These are phyloP conservation scores for Rhizopogon roseolus DNA, from an alignment of 768 basidiomycete species.

Conservation along the genomic window DNA sequence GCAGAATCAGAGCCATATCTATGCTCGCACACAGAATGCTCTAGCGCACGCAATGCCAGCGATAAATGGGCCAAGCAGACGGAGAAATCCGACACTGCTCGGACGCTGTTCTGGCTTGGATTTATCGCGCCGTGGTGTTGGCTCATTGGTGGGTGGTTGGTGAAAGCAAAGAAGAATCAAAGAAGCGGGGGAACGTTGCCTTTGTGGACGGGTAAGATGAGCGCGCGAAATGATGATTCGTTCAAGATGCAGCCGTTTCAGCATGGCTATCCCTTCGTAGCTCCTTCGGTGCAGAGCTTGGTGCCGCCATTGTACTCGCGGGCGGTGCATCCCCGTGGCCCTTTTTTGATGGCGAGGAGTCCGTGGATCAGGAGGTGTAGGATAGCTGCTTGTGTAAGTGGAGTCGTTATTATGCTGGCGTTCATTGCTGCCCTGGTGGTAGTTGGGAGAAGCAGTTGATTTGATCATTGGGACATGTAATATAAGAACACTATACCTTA, in stretches of 20 bases:
- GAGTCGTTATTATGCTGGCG: constrained; percentile 39
- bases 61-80: constrained; percentile 8
- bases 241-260: constrained; percentile 36
- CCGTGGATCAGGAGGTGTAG: constrained; percentile 44
- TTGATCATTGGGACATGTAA: neutral
- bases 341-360: constrained; percentile 21
- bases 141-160: constrained; percentile 75
- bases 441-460: constrained; percentile 2
- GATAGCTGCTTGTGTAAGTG: constrained; percentile 59
- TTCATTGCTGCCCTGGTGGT: constrained; percentile 49
- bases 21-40: constrained; percentile 28
- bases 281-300: constrained; percentile 38
- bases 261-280: constrained; percentile 56
- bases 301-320: constrained; percentile 20
- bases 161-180: constrained; percentile 32
- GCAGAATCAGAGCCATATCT: constrained; percentile 36
- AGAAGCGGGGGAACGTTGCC: constrained; percentile 31
- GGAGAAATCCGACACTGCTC: constrained; percentile 30
- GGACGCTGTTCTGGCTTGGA: constrained; percentile 71
- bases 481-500: neutral
- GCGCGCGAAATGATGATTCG: constrained; percentile 37
- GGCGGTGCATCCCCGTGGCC: constrained; percentile 15
- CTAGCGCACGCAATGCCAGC: constrained; percentile 16
- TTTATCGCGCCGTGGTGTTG: constrained; percentile 72
- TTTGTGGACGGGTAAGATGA: constrained; percentile 29